Base-by-base conservation (phyloP, 768 basidiomycete species). In the Tulasnella sp. region DNA sequence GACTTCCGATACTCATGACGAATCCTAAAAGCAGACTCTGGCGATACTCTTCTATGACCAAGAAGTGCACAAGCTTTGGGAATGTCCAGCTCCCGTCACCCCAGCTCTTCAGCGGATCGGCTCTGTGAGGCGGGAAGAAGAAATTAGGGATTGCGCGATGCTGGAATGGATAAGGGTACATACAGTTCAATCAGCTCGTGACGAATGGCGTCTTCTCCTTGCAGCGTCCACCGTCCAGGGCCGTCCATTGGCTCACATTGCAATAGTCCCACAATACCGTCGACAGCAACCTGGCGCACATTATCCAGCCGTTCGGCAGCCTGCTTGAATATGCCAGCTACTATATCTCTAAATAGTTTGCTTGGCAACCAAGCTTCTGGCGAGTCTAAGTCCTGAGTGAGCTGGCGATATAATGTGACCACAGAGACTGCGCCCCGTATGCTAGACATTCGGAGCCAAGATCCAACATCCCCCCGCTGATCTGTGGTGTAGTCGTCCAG, bases 401-500 rank as follows among this genome's bases (percentile, higher is more conserved):
- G 19, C 9, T 44, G 66, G 64, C 86, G 75, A 3, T 89, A 66
- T 24, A 78, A 73, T 65, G 77, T 73, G 45, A 79, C 73, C 60
- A 82, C 71, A 7, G 74, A 72, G 17, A 80, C 75, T 58, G 93
- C 72, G 9, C 85, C 85, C 48, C 75, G 76, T 52, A 93, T 78
- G 66, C 85, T 88, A 1, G 83, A 81, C 5, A 87, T 78, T 63
- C 95, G 87, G 53, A 93, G 79, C 92, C 93, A 96, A 1, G 95
- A 97, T 43, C 95, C 95, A 38, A 99, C 86, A 68, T 99, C 96
- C 3, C 95, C 95, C 64, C 95, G 83, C 68, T 96, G 88, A 68
- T 99, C 95, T 50, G 81, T 82, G 4, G 89, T 86, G 68, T 98
- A 99, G 73, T 99, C 94, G 19, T 81, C 76, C 54, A 99, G 71